Base-by-base conservation (phyloP, 305 asterid genomes). In the Rubia peregrina region DNA sequence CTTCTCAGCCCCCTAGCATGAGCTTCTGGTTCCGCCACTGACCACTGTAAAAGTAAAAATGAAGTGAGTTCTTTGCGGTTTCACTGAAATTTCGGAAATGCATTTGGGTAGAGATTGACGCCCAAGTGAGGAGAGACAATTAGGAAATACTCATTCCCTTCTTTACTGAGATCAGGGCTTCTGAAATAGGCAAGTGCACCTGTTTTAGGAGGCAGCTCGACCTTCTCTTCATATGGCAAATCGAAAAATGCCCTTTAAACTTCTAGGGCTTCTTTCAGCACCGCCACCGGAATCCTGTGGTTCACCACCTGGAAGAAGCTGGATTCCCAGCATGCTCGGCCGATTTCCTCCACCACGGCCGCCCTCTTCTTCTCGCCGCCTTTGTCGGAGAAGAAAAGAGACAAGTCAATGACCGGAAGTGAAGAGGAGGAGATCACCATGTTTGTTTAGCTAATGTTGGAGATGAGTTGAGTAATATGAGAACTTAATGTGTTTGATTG, bases 221-320 rank as follows among this genome's bases (percentile, higher is more conserved):
- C 30, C 30, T 89, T 89, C 72, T 89, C 88, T 26, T 83, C 83
- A 63, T 72, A 66, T 6, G 88, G n/a, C 26, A 68, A 67, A 36
- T 77, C 74, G n/a, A 89, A 84, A 67, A 74, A 86, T 1, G 60
- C 42, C 74, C 68, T 71, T 0, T 86, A 85, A 51, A 80, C 83
- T 12, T 77, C 68, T 13, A 85, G 21, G 61, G 83, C 81, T 14
- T 38, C 76, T 44, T 30, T 61, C 73, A 82, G 57, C 33, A 85
- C 67, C 40, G 77, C 78, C 21, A 76, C 68, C 26, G 92, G 88
- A 3, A 85, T 80, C 46, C 89, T 85, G 38, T 88, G 90, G 80
- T 83, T 83, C 26, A 74, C 33, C 11, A 86, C 75, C 71, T 86
- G 92, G 74, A 88, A 88, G 82, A 85, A 86, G 4, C 92, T 92